Conservation (phyloP, 345 rosid species). For the Linum lewisii region DNA sequence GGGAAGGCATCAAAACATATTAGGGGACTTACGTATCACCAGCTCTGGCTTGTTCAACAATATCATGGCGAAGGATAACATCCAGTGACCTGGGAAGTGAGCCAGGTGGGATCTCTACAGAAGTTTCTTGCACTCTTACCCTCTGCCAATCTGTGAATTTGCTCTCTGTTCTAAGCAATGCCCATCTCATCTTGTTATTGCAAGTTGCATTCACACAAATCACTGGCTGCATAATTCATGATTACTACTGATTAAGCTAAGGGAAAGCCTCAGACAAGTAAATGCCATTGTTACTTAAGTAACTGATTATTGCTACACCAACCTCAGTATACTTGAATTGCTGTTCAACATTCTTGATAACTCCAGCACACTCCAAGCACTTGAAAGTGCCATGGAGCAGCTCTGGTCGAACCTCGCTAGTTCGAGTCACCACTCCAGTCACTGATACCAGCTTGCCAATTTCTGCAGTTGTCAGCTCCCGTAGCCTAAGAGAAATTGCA, state of each 20-base stretch:
- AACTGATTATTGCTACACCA: not conserved
- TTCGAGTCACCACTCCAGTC: constrained; percentile 85
- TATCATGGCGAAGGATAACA: constrained; percentile 89
- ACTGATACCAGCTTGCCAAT: constrained; percentile 87
- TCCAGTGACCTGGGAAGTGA: constrained; percentile 92
- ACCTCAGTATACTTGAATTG: constrained; percentile 97
- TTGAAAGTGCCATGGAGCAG: constrained; percentile 82
- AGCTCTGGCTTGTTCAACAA: constrained; percentile 96
- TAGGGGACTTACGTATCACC: constrained; percentile 70
- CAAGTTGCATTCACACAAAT: constrained; percentile 68
- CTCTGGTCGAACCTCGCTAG: constrained; percentile 96
- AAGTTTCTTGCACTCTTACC: constrained; percentile 96
- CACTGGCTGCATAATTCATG: constrained; percentile 46
- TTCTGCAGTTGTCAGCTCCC: constrained; percentile 78
- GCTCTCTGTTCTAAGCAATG: constrained; percentile 86
- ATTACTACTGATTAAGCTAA: not conserved
- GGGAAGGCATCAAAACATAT: not conserved
- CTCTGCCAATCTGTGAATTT: constrained; percentile 99
- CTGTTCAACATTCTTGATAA: constrained; percentile 80
- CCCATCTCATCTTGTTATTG: constrained; percentile 62
- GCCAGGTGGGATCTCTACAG: constrained; percentile 95
- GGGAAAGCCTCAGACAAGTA: not conserved
- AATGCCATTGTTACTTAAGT: not conserved
- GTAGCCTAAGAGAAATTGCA: constrained; percentile 30
- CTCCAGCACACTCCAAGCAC: constrained; percentile 74